phyloP scores from a whole-genome alignment of 2,329 filamentous ascomycete genomes.

The Trichoderma sp. region DNA sequence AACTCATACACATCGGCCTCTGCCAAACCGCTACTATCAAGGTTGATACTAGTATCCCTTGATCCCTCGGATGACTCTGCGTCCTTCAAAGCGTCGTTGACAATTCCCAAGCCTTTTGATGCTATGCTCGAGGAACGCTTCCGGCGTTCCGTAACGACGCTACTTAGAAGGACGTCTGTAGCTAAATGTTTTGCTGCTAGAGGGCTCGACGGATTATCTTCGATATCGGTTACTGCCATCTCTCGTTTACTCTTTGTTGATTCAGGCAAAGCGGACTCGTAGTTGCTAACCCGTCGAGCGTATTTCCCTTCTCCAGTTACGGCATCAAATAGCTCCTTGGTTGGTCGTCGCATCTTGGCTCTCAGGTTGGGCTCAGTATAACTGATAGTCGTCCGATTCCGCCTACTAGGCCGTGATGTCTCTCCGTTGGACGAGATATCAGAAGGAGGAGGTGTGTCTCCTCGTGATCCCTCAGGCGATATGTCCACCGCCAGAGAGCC shows the following conservation, averaged over 20 bases:
- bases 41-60: slow-evolving; percentile 23
- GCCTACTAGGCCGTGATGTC: slow-evolving; percentile 62
- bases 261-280: slow-evolving; percentile 30
- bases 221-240: slow-evolving; percentile 29
- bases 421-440: slow-evolving; percentile 57
- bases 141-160: slow-evolving; percentile 39
- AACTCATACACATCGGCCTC: slow-evolving; percentile 57
- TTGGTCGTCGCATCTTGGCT: slow-evolving; percentile 80
- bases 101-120: slow-evolving; percentile 19
- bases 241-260: slow-evolving; percentile 36
- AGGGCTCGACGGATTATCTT: slow-evolving; percentile 38
- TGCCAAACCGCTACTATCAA: slow-evolving; percentile 27
- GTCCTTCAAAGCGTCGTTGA: slow-evolving; percentile 21
- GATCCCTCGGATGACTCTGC: not conserved
- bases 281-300: slow-evolving; percentile 42
- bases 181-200: slow-evolving; percentile 40
- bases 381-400: slow-evolving; percentile 67
- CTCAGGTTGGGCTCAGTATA: slow-evolving; percentile 80
- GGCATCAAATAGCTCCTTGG: slow-evolving; percentile 72
- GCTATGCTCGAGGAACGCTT: slow-evolving; percentile 40
- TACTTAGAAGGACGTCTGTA: slow-evolving; percentile 31
- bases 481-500: slow-evolving; percentile 49
- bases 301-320: slow-evolving; percentile 64
- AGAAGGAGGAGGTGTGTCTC: slow-evolving; percentile 59
- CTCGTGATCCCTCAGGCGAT: slow-evolving; percentile 33